Evolutionary conservation across 805 yeast species (phyloP).

Genomic region (Monosporozyma aquatica): DNA sequence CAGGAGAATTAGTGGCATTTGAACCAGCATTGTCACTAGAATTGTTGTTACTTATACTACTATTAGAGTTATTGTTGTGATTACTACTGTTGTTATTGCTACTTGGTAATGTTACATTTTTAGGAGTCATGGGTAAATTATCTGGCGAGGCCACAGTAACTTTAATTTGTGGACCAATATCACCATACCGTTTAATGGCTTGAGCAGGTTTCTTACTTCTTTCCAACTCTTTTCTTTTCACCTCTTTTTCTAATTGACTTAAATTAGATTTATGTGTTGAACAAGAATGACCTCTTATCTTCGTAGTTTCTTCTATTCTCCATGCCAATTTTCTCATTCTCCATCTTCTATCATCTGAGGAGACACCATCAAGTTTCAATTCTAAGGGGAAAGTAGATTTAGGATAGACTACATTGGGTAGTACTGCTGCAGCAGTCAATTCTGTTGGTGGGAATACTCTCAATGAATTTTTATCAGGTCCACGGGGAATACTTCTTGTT

Average conservation of each 20-base stretch:
- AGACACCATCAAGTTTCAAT: conserved; percentile 65
- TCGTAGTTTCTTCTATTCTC: conserved; percentile 80
- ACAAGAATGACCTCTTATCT: conserved; percentile 53
- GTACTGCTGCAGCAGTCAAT: conserved; percentile 73
- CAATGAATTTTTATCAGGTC: conserved; percentile 76
- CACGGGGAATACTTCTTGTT: conserved; percentile 66
- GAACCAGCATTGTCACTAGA: background rate
- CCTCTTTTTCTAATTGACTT: conserved; percentile 22
- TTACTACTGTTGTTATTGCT: background rate
- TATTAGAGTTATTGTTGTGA: conserved; percentile 8
- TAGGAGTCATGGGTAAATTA: conserved; percentile 16
- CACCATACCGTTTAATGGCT: conserved; percentile 32
- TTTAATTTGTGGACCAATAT: conserved; percentile 32
- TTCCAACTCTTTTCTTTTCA: conserved; percentile 32
- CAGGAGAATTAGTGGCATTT: conserved; percentile 1
- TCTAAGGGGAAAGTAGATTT: conserved; percentile 79
- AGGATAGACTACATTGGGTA: conserved; percentile 87
- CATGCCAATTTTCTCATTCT: conserved; percentile 82
- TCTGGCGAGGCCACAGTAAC: conserved; percentile 30
- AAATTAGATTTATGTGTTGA: conserved; percentile 45
- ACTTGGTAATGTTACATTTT: background rate
- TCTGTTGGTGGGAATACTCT: conserved; percentile 95
- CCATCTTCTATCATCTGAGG: conserved; percentile 62
- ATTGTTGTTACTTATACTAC: background rate
- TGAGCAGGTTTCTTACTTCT: conserved; percentile 25